Evolutionary conservation across 495 filamentous ascomycete species (phyloP).

Genomic region (Tuber indicum): DNA sequence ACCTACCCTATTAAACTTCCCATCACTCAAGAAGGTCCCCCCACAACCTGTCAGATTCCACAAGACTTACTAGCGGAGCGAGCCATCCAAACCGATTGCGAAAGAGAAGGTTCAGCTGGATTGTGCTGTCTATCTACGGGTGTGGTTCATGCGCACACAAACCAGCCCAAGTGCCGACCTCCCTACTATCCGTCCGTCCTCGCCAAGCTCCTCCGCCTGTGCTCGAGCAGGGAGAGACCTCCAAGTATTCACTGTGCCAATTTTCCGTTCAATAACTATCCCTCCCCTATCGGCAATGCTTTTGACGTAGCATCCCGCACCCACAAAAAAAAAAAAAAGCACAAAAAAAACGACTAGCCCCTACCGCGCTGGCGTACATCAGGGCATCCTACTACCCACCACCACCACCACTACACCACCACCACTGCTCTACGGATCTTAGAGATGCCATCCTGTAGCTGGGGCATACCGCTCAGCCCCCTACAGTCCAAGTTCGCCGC

Average conservation of each 20-base stretch:
- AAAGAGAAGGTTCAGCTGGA: background rate
- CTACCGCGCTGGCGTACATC: background rate
- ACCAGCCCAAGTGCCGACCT: background rate
- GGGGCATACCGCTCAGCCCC: slow-evolving; percentile 40
- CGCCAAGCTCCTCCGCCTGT: background rate
- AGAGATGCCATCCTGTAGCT: slow-evolving; percentile 1
- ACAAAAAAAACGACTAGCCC: background rate
- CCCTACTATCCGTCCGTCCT: background rate
- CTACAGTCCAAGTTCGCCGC: slow-evolving; percentile 52
- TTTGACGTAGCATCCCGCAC: background rate
- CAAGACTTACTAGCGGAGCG: background rate
- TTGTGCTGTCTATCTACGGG: background rate
- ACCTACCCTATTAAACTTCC: background rate
- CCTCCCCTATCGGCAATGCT: background rate
- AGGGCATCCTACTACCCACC: background rate
- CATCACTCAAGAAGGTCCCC: background rate
- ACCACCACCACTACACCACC: background rate
- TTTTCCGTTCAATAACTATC: background rate
- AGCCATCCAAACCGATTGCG: background rate
- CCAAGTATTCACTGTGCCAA: background rate
- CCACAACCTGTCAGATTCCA: background rate
- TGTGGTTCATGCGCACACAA: background rate
- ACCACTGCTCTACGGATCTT: background rate
- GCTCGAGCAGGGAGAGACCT: background rate
- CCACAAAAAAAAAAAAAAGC: background rate